Evolutionary conservation across 768 basidiomycete genomes (phyloP).

Genomic region (Suillus decipiens): DNA sequence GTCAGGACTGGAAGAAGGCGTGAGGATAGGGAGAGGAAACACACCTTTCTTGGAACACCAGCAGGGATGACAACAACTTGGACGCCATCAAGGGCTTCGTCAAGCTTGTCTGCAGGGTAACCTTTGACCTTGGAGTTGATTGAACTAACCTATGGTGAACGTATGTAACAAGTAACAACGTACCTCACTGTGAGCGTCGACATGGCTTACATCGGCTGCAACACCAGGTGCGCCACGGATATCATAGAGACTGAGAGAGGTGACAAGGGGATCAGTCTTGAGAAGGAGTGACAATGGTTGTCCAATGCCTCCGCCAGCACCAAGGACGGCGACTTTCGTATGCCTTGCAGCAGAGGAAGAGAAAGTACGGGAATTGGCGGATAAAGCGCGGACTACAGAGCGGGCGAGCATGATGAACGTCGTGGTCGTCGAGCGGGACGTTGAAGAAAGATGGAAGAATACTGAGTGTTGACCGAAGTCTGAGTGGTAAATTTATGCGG

Average conservation of each 20-base stretch:
- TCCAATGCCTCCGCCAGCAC: constrained; percentile 98
- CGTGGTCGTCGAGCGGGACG: constrained; percentile 13
- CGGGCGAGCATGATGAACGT: constrained; percentile 64
- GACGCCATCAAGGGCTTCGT: constrained; percentile 84
- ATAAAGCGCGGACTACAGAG: constrained; percentile 57
- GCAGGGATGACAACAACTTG: constrained; percentile 97
- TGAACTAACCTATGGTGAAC: constrained; percentile 6
- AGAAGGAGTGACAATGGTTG: constrained; percentile 94
- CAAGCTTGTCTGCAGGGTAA: constrained; percentile 83
- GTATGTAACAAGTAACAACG: constrained; percentile 27
- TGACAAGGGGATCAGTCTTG: constrained; percentile 90
- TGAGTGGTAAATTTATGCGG: constrained; percentile 2
- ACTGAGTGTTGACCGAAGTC: background rate
- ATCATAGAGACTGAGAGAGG: constrained; percentile 86
- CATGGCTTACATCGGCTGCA: constrained; percentile 94
- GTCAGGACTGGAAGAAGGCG: constrained; percentile 23
- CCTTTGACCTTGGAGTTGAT: constrained; percentile 59
- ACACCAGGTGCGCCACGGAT: constrained; percentile 96
- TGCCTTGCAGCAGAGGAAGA: constrained; percentile 71
- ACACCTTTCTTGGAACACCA: constrained; percentile 97
- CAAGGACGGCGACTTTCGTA: constrained; percentile 94
- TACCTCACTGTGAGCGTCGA: constrained; percentile 84
- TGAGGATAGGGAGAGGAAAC: constrained; percentile 15
- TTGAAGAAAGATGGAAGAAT: background rate
- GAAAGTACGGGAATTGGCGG: constrained; percentile 64